Evolutionary conservation across 441 rosid genomes (phyloP).

Genomic region (Geranium incanum): DNA sequence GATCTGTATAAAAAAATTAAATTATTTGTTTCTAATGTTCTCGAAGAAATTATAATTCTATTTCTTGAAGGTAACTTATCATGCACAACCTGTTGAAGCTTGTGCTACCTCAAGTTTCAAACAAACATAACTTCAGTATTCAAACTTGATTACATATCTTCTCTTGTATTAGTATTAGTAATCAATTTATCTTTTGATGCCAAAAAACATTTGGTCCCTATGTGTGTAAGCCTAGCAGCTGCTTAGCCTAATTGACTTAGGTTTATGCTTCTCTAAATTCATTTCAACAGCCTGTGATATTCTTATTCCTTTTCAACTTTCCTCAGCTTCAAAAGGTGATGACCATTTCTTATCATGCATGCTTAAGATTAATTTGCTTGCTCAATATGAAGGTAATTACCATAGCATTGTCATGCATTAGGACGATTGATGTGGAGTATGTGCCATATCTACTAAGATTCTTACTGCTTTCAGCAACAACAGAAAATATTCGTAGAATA

Average conservation of each 20-base stretch:
- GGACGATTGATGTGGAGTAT: conserved; percentile 63
- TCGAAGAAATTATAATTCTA: background rate
- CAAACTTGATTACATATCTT: background rate
- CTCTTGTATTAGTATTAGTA: background rate
- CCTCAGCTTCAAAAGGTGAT: background rate
- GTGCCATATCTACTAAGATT: conserved; percentile 69
- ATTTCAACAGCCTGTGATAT: conserved; percentile 3
- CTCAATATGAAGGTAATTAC: conserved; percentile 46
- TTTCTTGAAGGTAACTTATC: background rate
- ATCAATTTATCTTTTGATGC: background rate
- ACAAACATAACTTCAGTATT: conserved; percentile 1
- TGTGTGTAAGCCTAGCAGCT: background rate
- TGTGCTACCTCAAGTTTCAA: background rate
- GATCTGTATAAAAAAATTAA: background rate
- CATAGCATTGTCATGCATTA: conserved; percentile 61
- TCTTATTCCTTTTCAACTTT: background rate
- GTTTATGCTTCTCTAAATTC: background rate
- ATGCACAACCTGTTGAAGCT: conserved; percentile 1
- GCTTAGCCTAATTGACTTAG: background rate
- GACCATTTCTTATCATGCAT: conserved; percentile 1
- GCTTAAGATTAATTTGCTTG: conserved; percentile 11
- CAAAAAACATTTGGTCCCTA: background rate
- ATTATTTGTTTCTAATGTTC: background rate
- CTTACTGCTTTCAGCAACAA: conserved; percentile 70
- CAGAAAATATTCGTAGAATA: conserved; percentile 57